phyloP scores from a whole-genome alignment of 1,139 yeast genomes.

The Yamadazyma pseudoaaseri region DNA sequence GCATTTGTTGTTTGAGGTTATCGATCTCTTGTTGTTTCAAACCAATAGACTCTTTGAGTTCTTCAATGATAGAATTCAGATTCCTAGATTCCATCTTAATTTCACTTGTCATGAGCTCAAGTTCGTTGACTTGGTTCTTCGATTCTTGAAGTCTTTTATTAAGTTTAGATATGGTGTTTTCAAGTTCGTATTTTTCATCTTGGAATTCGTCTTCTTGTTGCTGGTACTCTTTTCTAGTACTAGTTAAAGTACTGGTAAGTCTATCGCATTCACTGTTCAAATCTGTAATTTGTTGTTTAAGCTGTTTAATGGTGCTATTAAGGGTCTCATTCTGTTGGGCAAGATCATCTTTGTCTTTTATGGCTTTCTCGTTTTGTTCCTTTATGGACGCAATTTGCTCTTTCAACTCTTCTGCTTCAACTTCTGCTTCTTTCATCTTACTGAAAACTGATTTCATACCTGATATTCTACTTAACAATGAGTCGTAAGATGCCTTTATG shows the following conservation, averaged over 20 bases:
- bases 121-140: constrained; percentile 44
- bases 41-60: constrained; percentile 38
- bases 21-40: constrained; percentile 15
- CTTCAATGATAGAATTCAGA: constrained; percentile 43
- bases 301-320: constrained; percentile 13
- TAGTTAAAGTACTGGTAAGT: constrained; percentile 49
- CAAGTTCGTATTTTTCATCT: constrained; percentile 48
- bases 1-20: constrained; percentile 14
- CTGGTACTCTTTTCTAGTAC: constrained; percentile 46
- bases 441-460: constrained; percentile 76
- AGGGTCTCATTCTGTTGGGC: constrained; percentile 11
- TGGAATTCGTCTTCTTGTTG: constrained; percentile 38
- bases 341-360: constrained; percentile 24
- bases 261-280: constrained; percentile 69
- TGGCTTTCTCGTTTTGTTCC: constrained; percentile 22
- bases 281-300: constrained; percentile 51
- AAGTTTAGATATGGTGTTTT: constrained; percentile 34
- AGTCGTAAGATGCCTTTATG: constrained; percentile 69
- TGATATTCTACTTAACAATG: constrained; percentile 69
- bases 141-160: constrained; percentile 39
- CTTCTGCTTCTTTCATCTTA: constrained; percentile 74
- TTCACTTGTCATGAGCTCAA: constrained; percentile 47
- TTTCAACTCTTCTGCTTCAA: constrained; percentile 62
- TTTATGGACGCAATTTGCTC: constrained; percentile 30
- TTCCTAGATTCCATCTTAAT: constrained; percentile 43